Evolutionary conservation across 805 yeast genomes (phyloP).

Genomic region (Ogataea paradorogensis): DNA sequence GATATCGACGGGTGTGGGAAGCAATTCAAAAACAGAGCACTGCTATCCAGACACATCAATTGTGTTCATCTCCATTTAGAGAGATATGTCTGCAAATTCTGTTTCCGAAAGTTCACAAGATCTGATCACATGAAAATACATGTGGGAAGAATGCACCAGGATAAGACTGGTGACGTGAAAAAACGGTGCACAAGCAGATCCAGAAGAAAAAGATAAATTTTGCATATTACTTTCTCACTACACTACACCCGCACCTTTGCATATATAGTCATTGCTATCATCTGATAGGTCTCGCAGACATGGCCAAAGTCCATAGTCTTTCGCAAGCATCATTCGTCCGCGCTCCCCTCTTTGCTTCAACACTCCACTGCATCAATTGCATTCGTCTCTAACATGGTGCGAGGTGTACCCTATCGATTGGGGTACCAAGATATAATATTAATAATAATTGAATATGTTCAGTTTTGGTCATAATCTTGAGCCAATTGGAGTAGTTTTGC

Average conservation of each 20-base stretch:
- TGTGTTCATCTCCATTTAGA: slow-evolving; percentile 55
- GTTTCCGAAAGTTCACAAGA: slow-evolving; percentile 61
- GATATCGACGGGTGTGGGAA: slow-evolving; percentile 34
- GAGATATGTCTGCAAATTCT: slow-evolving; percentile 54
- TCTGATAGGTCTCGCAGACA: not conserved
- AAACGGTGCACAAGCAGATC: slow-evolving; percentile 5
- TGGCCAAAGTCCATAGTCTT: not conserved
- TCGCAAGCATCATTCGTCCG: not conserved
- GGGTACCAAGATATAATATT: not conserved
- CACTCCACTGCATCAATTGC: not conserved
- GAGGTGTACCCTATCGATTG: slow-evolving; percentile 3
- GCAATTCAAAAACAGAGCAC: slow-evolving; percentile 60
- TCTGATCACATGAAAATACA: slow-evolving; percentile 69
- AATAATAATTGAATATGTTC: not conserved
- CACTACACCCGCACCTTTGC: slow-evolving; percentile 4
- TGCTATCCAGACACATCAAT: slow-evolving; percentile 62
- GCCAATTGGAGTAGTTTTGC: slow-evolving; percentile 26
- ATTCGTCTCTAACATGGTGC: slow-evolving; percentile 3
- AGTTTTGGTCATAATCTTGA: slow-evolving; percentile 19
- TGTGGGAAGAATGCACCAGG: slow-evolving; percentile 40
- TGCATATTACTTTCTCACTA: not conserved
- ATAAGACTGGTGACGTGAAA: slow-evolving; percentile 7
- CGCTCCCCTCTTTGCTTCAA: slow-evolving; percentile 2
- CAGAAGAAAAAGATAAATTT: slow-evolving; percentile 11
- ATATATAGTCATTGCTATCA: slow-evolving; percentile 1